phyloP scores from a whole-genome alignment of 306 rosid genomes.

The Trifolium pratense region DNA sequence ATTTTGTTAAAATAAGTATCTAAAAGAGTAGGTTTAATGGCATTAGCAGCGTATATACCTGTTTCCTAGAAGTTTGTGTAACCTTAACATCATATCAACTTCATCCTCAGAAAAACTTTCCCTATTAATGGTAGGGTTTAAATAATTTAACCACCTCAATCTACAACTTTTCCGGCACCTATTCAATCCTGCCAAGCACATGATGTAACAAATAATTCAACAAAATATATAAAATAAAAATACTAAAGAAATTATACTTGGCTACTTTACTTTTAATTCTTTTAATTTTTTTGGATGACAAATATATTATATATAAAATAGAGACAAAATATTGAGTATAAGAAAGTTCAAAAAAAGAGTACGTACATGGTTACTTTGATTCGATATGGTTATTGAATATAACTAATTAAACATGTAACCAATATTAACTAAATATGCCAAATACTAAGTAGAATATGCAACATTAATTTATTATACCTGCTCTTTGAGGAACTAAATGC shows the following conservation, averaged over 20 bases:
- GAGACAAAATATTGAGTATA: no score
- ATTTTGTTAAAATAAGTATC: no score
- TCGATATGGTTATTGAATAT: no score
- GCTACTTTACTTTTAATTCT: no score
- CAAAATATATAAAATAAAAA: neutral
- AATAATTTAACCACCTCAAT: slow-evolving; percentile 16
- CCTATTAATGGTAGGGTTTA: neutral
- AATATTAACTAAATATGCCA: no score
- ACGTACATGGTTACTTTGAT: no score
- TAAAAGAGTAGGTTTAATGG: no score
- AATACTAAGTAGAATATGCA: neutral
- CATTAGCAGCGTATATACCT: neutral
- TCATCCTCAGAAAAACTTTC: slow-evolving; percentile 14
- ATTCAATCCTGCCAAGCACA: slow-evolving; percentile 1
- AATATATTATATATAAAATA: no score
- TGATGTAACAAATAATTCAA: neutral
- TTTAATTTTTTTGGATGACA: no score
- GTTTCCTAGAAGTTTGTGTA: slow-evolving; percentile 7
- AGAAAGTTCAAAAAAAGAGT: no score
- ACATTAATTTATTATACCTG: neutral
- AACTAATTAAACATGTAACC: no score
- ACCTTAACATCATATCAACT: slow-evolving; percentile 17
- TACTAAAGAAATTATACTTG: neutral
- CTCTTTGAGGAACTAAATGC: slow-evolving; percentile 22
- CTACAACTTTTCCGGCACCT: slow-evolving; percentile 25